A percentile compares a stretch with the other conserved stretches of the same genome.
These are phyloP conservation scores for Claviceps sp. DNA, from an alignment of 2,329 filamentous ascomycete species.

Conservation along the genomic window DNA sequence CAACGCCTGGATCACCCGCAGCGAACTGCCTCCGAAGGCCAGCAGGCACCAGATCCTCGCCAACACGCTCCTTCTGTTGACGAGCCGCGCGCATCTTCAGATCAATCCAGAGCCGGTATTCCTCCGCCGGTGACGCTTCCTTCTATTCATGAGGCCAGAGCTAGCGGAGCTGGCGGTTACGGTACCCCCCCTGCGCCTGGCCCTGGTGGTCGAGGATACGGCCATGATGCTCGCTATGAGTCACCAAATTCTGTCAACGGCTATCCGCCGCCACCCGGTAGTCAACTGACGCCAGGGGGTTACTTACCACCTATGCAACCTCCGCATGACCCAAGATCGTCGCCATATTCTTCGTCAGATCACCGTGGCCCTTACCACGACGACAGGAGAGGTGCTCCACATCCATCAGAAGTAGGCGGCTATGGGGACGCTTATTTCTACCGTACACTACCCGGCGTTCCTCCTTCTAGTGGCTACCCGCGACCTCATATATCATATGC, in stretches of 20 bases:
- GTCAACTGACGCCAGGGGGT: conserved; percentile 16
- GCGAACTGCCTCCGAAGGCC: conserved; percentile 23
- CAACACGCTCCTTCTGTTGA: conserved; percentile 4
- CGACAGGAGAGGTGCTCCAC: conserved; percentile 17
- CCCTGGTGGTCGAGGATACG: conserved; percentile 19
- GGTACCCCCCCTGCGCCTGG: conserved; percentile 18
- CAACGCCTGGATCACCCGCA: conserved; percentile 24
- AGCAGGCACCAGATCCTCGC: conserved; percentile 4
- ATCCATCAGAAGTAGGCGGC: conserved; percentile 10
- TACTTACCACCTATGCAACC: conserved; percentile 27
- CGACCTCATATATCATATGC: conserved; percentile 18
- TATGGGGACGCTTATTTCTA: conserved; percentile 24
- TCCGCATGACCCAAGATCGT: conserved; percentile 20
- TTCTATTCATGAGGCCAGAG: conserved; percentile 34
- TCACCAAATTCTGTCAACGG: conserved; percentile 33
- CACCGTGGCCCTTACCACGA: conserved; percentile 25
- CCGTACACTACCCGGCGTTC: conserved; percentile 17
- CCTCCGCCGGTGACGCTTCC: conserved; percentile 33
- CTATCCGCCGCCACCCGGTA: conserved; percentile 27
- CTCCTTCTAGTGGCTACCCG: conserved; percentile 16
- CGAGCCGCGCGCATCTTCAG: conserved; percentile 9
- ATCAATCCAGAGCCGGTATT: conserved; percentile 22
- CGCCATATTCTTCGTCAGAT: conserved; percentile 26
- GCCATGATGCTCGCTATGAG: conserved; percentile 25
- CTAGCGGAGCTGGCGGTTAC: conserved; percentile 19